Evolutionary conservation across 495 filamentous ascomycete genomes (phyloP), one percentile per base, ranked within the genome.

Genomic region (Penicillium bialowiezense): DNA sequence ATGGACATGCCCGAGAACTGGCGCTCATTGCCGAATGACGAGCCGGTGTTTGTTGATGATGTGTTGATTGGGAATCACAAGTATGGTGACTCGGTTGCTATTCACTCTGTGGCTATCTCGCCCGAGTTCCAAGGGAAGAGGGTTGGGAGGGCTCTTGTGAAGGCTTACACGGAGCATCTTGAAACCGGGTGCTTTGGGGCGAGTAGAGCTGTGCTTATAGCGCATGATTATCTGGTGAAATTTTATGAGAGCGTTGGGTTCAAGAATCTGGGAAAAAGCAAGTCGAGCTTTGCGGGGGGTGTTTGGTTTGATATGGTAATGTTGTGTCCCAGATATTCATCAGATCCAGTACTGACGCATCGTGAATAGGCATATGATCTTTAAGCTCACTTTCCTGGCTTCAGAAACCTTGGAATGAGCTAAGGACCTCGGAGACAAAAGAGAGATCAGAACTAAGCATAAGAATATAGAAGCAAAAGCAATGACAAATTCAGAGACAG

Each of bases 201-300:
- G 8, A 47, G 46, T 12, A 36, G 40, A 7, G 26, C 53, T n/a
- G 29, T 58, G 13, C 40, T 61, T 13, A 52, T 63, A 46, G 54
- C 51, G 9, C 60, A 61, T 53, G 57, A 58, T 23, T 50, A 63
- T 32, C 48, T 61, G 48, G 37, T 63, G 12, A 20, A 33, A 8
- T 63, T 63, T 44, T 63, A 63, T 55, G 60, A 58, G 32, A 48
- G 54, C 39, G 43, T 24, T 14, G 57, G 60, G 12, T 61, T 63
- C 34, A 41, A 51, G 45, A 56, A 58, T 10, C 24, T 8, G 12
- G 58, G 58, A 36, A 6, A 14, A 2, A 61, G 60, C 40, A 12
- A 26, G 24, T 55, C 48, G 41, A 39, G 3, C 3, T 63, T 58
- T 56, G 57, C 50, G 0, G 54, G 57, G 5, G 54, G 49, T 36